phyloP scores from a whole-genome alignment of 495 filamentous ascomycete species.

The Daldinia childiae region DNA sequence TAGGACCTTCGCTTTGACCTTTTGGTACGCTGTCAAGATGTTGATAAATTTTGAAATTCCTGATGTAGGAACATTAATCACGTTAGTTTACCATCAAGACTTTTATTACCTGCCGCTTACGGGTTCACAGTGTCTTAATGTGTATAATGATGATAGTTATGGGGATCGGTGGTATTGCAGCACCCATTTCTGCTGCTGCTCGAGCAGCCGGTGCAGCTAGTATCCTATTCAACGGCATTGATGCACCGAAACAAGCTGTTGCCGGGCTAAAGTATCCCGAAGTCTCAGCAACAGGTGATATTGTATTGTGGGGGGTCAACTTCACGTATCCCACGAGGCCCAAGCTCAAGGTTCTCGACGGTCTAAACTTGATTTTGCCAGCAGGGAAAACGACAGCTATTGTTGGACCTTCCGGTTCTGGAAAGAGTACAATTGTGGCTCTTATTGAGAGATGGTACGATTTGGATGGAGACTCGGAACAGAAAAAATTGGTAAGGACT shows the following conservation, averaged over 20 bases:
- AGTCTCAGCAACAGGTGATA: constrained; percentile 60
- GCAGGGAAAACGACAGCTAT: constrained; percentile 87
- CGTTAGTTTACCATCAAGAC: constrained; percentile 49
- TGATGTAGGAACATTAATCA: constrained; percentile 59
- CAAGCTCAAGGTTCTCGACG: constrained; percentile 63
- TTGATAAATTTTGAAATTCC: constrained; percentile 46
- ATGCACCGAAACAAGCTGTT: constrained; percentile 58
- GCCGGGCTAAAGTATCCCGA: constrained; percentile 58
- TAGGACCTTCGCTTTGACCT: constrained; percentile 58
- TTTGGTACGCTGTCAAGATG: constrained; percentile 56
- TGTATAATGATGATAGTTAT: constrained; percentile 66
- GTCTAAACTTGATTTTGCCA: constrained; percentile 65
- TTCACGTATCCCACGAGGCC: constrained; percentile 74
- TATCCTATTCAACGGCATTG: constrained; percentile 66
- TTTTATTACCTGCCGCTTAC: constrained; percentile 1
- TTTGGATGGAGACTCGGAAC: constrained; percentile 57
- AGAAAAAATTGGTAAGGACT: constrained; percentile 56
- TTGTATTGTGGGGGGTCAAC: constrained; percentile 66
- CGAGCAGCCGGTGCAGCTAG: constrained; percentile 63
- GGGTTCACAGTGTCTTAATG: constrained; percentile 61
- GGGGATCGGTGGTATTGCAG: constrained; percentile 60
- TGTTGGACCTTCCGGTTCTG: constrained; percentile 79
- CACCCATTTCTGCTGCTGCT: constrained; percentile 59
- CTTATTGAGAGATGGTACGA: constrained; percentile 73
- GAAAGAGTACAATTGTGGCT: constrained; percentile 73